Evolutionary conservation across 2,329 filamentous ascomycete species (phyloP), one percentile per base, ranked within the genome.

Genomic region (Colletotrichum sp.): DNA sequence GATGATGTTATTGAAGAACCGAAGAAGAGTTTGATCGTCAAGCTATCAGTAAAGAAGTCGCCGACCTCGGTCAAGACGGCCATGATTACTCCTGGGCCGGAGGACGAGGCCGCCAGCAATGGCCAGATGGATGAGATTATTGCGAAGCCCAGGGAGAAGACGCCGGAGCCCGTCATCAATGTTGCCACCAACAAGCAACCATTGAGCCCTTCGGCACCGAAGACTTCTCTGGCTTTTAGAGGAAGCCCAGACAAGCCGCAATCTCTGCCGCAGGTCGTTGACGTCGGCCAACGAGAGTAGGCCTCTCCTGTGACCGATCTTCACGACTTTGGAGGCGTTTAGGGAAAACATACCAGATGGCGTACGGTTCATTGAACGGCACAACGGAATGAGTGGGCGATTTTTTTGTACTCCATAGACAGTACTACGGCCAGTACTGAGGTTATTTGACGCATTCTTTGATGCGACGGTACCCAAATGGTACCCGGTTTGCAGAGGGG

Each of bases 11-110:
- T 87, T 2, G 87, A 88, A 48, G 84, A 86, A 25, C 84, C 83
- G 75, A 77, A 83, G 76, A 88, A 88, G 79, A 95, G 92, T 78
- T 88, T 96, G 55, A 89, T 98, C 66, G 93, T 98, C 72, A 96
- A 94, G 82, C 88, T 98, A 16, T 88, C 89, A 8, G 84, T 93
- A 27, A 87, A 87, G 55, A 80, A 83, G 78, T 87, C 80, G 62
- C 86, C 78, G 78, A 85, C 55, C 28, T 67, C 69, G 18, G 60
- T 55, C 12, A 71, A 65, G 25, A 69, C 67, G 18, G 43, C 70
- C n/a, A 66, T 58, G n/a, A 55, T 75, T 13, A 70, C 70, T 5
- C 70, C 66, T 22, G 69, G 55, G 10, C 52, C 74, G 18, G 68
- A 78, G 36, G 64, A 74, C 8, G 72, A 69, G 12, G 39, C 56